Conservation (phyloP, 257 asterid species). For the Echium plantagineum region DNA sequence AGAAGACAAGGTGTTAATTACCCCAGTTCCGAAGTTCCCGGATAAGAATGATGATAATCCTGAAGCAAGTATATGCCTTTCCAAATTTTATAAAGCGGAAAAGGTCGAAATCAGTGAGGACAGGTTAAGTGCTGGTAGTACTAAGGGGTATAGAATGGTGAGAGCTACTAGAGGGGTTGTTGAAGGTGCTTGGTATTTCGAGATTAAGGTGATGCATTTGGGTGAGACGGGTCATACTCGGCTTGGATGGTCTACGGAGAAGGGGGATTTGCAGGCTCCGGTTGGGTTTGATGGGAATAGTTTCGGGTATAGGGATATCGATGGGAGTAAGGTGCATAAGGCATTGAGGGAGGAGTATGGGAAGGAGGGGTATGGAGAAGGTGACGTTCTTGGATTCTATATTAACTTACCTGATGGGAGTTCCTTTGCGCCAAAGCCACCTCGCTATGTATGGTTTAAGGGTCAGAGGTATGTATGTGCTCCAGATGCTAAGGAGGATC, state of each 20-base stretch:
- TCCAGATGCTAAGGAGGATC: conserved; percentile 60
- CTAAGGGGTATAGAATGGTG: conserved; percentile 94
- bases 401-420: conserved; percentile 77
- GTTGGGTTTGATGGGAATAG: conserved; percentile 93
- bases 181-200: conserved; percentile 94
- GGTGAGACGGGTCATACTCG: conserved; percentile 94
- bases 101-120: conserved; percentile 88
- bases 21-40: conserved; percentile 71
- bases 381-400: conserved; percentile 85
- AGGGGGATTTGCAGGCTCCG: conserved; percentile 96
- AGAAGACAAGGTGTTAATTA: conserved; percentile 57
- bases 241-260: conserved; percentile 92
- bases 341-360: conserved; percentile 89
- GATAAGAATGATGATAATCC: conserved; percentile 67
- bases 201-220: conserved; percentile 66
- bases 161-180: conserved; percentile 85
- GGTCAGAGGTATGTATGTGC: conserved; percentile 74
- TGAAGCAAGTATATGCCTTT: conserved; percentile 57
- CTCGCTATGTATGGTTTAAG: conserved; percentile 77
- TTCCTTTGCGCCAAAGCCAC: conserved; percentile 54
- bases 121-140: conserved; percentile 79
- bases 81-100: conserved; percentile 87
- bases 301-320: conserved; percentile 85
- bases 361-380: conserved; percentile 76
- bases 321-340: conserved; percentile 84